Evolutionary conservation across 495 filamentous ascomycete species (phyloP).

Genomic region (Hypomontagnella submonticulosa): DNA sequence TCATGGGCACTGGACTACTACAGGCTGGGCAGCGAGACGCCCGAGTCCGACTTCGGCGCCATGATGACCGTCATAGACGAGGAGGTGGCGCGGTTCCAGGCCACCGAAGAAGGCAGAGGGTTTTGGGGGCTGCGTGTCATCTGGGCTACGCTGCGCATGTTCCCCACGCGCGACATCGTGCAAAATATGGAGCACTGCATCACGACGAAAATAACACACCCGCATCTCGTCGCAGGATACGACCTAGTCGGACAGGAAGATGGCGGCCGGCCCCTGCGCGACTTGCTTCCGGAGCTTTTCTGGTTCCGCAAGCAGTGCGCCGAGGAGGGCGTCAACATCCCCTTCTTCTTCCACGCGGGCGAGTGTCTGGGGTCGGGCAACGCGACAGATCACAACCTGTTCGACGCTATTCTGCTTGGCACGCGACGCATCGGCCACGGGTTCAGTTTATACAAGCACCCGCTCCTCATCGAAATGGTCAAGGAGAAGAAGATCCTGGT

Average conservation of each 20-base stretch:
- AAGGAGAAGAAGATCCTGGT: constrained; percentile 88
- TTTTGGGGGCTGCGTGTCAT: constrained; percentile 93
- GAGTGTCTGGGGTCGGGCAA: constrained; percentile 83
- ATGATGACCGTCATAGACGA: constrained; percentile 79
- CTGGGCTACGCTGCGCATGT: constrained; percentile 77
- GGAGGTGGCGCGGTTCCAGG: constrained; percentile 80
- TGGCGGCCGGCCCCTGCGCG: constrained; percentile 74
- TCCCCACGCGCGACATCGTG: constrained; percentile 72
- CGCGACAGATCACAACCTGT: constrained; percentile 82
- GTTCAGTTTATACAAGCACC: constrained; percentile 90
- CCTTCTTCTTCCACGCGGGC: constrained; percentile 95
- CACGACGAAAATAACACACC: constrained; percentile 78
- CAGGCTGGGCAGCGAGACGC: constrained; percentile 64
- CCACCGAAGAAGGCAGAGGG: constrained; percentile 70
- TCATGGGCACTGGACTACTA: constrained; percentile 72
- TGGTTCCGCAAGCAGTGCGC: constrained; percentile 91
- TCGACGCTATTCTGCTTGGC: constrained; percentile 88
- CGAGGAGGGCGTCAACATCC: constrained; percentile 83
- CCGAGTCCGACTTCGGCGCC: constrained; percentile 70
- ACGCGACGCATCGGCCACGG: constrained; percentile 90
- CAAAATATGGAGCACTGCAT: constrained; percentile 89
- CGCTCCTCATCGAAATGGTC: constrained; percentile 84
- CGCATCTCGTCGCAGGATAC: constrained; percentile 84
- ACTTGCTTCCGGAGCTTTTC: constrained; percentile 84
- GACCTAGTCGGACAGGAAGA: constrained; percentile 92